Conservation (phyloP, 2,329 filamentous ascomycete species). For the Aspergillus candidus region DNA sequence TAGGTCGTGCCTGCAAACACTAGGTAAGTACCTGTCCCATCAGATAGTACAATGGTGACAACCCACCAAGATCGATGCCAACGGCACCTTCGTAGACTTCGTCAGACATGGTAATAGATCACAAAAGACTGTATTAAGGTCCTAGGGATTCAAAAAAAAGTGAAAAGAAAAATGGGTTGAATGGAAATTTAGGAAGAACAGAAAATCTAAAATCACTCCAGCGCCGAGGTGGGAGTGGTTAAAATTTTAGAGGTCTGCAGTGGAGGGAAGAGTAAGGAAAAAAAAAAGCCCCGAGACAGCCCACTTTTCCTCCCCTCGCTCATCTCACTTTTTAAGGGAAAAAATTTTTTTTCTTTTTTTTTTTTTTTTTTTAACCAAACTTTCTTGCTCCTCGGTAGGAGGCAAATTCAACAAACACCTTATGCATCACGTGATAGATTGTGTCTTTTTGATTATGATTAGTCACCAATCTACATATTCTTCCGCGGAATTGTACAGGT, state of each 20-base stretch:
- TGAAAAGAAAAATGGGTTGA: constrained; percentile 5
- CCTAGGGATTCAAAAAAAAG: too few relatives aligned
- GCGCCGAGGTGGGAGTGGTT: constrained; percentile 19
- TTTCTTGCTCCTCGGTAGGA: constrained; percentile 10
- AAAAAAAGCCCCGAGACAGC: constrained; percentile 10
- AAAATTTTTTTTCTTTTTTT: constrained; percentile 5
- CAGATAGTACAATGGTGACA: constrained; percentile 6
- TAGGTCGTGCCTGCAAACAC: constrained; percentile 80
- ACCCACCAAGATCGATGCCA: constrained; percentile 97
- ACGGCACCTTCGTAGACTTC: constrained; percentile 99
- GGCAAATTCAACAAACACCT: constrained; percentile 2
- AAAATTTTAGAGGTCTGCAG: constrained; percentile 13
- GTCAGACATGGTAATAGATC: constrained; percentile 65
- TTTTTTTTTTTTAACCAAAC: constrained; percentile 1
- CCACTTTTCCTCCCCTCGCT: constrained; percentile 13
- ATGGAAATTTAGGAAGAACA: constrained; percentile 8
- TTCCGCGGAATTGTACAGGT: too few relatives aligned
- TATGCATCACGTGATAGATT: too few relatives aligned
- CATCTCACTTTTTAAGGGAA: constrained; percentile 5
- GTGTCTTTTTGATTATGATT: too few relatives aligned
- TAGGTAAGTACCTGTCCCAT: constrained; percentile 16
- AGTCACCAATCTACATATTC: too few relatives aligned
- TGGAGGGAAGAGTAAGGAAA: constrained; percentile 11
- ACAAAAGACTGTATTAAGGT: constrained; percentile 7
- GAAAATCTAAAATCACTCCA: constrained; percentile 15